Percentiles rank a stretch among this genome's conserved stretches.
These are phyloP conservation scores for Linum lewisii DNA, from an alignment of 345 rosid species.

Conservation along the genomic window DNA sequence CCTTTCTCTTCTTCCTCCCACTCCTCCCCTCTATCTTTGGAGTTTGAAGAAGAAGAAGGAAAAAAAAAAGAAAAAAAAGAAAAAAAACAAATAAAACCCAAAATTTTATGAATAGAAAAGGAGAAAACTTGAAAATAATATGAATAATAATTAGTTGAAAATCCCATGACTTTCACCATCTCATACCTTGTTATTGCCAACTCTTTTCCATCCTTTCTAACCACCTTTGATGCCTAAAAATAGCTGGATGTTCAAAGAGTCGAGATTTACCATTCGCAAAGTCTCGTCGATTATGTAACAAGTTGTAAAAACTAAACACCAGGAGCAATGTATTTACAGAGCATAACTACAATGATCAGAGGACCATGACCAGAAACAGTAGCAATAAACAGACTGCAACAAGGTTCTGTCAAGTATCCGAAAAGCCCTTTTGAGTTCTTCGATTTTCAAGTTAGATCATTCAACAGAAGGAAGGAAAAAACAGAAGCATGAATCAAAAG, in stretches of 20 bases:
- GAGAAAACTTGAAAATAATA: not conserved
- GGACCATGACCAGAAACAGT: not conserved
- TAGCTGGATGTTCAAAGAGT: not conserved
- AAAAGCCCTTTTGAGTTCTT: no score
- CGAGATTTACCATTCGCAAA: no score
- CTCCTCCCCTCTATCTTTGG: not conserved
- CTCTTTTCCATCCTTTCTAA: not conserved
- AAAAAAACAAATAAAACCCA: not conserved
- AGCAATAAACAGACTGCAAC: not conserved
- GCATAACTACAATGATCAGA: not conserved
- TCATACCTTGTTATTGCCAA: not conserved
- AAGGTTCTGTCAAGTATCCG: not conserved
- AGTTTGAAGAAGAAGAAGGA: not conserved
- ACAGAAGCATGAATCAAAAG: not conserved
- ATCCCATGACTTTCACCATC: not conserved
- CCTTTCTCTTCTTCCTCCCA: not conserved
- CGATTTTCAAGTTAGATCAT: not conserved
- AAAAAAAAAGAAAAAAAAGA: no score
- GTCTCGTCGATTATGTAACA: no score
- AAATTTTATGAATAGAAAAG: not conserved
- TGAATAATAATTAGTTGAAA: not conserved
- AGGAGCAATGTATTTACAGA: not conserved
- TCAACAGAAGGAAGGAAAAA: not conserved
- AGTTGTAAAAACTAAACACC: no score
- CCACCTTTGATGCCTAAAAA: not conserved